Evolutionary conservation across 805 yeast species (phyloP), one percentile per base, ranked within the genome.

Genomic region (Hanseniaspora lindneri): DNA sequence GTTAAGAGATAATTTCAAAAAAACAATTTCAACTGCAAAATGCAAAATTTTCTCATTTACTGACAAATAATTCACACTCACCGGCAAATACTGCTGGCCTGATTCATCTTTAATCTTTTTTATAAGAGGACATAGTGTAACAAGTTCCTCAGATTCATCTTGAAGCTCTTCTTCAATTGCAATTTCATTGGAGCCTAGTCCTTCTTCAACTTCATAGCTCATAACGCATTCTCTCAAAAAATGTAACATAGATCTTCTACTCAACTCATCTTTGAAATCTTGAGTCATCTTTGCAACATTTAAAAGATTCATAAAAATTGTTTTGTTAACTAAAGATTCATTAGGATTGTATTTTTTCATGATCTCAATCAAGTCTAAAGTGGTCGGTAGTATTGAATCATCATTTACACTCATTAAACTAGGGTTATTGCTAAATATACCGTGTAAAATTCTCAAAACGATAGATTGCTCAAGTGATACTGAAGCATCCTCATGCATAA

Each of bases 71-170:
- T 46, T 76, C 80, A 36, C 74, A 70, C 1, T 79, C 67, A 20
- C 75, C 68, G 66, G 85, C 70, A 4, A 79, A 63, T 1, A 76
- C 70, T 27, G 69, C 72, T 34, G 83, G 65, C 76, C 86, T 77
- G 39, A 77, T 77, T 60, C 95, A 73, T 58, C 96, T 75, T 19
- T 96, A 96, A 41, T 83, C 74, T 62, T 88, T 95, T 66, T 92
- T 96, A 56, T 7, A 16, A 46, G 16, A 7, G 49, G 43, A 10
- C 39, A 39, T 19, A 39, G 6, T 9, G 42, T 39, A 3, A 46
- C 43, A 24, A 46, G 5, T 24, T 46, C 49, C 37, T 83, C 87
- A 46, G 74, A 70, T 55, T 80, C 87, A 56, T 70, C 77, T n/a
- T 74, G 70, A 3, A 83, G 75, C 10, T 78, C 64, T 55, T 74